These are phyloP conservation scores for Apiospora koreana DNA, from an alignment of 2,329 filamentous ascomycete genomes.

Conservation along the genomic window DNA sequence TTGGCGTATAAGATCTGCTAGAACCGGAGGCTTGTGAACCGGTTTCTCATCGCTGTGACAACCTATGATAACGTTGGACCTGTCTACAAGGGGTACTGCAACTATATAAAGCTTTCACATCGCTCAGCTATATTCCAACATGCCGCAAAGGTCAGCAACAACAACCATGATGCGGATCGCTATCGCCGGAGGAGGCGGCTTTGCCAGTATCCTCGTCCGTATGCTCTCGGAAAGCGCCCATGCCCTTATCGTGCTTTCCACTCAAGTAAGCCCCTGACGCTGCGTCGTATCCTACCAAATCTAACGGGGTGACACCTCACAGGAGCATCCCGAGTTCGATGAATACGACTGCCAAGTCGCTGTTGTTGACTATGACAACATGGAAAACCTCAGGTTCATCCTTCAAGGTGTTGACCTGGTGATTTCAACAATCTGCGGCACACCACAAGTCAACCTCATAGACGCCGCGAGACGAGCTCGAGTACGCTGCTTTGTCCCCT, in stretches of 20 bases:
- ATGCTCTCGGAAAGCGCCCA: conserved; percentile 66
- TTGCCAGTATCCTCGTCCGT: conserved; percentile 58
- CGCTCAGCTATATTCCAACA: neutral
- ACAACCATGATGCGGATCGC: conserved; percentile 58
- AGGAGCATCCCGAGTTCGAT: conserved; percentile 57
- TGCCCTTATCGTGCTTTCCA: conserved; percentile 70
- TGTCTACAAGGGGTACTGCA: neutral
- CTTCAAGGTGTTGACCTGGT: conserved; percentile 74
- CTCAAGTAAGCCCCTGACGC: conserved; percentile 48
- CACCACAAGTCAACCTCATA: conserved; percentile 69
- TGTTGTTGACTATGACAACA: conserved; percentile 66
- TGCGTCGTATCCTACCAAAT: neutral
- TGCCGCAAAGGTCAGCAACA: conserved; percentile 23
- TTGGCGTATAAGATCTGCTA: neutral
- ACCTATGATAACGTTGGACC: conserved; percentile 9
- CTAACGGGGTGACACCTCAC: neutral
- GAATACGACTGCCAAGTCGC: conserved; percentile 64
- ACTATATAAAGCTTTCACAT: neutral
- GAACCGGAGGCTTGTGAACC: neutral
- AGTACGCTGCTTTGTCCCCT: conserved; percentile 71
- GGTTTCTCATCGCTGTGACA: neutral
- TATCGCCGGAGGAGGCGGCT: conserved; percentile 61
- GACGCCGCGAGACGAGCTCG: conserved; percentile 66
- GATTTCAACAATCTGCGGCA: conserved; percentile 71
- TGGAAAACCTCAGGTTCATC: conserved; percentile 60